phyloP scores from a whole-genome alignment of 345 rosid species.

The Rhizophora apiculata region DNA sequence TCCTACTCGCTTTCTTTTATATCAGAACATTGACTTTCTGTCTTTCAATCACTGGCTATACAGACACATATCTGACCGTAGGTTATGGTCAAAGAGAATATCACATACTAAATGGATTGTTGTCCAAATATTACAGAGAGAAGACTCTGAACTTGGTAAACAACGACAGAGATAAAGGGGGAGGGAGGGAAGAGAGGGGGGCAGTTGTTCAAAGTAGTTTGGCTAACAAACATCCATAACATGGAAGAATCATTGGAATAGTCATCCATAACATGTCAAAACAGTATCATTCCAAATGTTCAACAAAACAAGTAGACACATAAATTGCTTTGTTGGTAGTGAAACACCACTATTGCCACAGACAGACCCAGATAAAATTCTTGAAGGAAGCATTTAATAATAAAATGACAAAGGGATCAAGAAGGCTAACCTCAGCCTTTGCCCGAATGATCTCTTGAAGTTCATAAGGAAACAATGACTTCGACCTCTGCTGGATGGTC shows the following conservation, averaged over 20 bases:
- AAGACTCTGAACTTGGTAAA: neutral
- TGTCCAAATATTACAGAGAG: neutral
- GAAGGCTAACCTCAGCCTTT: constrained; percentile 65
- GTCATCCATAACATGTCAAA: neutral
- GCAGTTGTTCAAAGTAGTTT: neutral
- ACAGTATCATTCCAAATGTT: too few species aligned
- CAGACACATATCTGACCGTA: neutral
- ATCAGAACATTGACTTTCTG: too few species aligned
- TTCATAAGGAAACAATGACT: constrained; percentile 79
- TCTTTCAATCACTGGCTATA: too few species aligned
- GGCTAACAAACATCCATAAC: neutral
- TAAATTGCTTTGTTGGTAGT: too few species aligned
- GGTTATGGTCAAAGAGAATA: neutral
- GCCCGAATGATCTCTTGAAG: constrained; percentile 80
- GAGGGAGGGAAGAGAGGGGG: neutral
- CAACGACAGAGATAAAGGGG: neutral
- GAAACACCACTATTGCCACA: too few species aligned
- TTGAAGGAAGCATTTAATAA: neutral
- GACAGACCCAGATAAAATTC: too few species aligned
- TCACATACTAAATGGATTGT: too few species aligned
- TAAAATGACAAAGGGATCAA: neutral
- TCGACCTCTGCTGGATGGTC: constrained; percentile 87
- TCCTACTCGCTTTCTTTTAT: too few species aligned
- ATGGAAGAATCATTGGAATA: neutral
- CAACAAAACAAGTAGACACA: too few species aligned